Base-by-base conservation (phyloP, 345 rosid species). In the Eutrema yunnanense region DNA sequence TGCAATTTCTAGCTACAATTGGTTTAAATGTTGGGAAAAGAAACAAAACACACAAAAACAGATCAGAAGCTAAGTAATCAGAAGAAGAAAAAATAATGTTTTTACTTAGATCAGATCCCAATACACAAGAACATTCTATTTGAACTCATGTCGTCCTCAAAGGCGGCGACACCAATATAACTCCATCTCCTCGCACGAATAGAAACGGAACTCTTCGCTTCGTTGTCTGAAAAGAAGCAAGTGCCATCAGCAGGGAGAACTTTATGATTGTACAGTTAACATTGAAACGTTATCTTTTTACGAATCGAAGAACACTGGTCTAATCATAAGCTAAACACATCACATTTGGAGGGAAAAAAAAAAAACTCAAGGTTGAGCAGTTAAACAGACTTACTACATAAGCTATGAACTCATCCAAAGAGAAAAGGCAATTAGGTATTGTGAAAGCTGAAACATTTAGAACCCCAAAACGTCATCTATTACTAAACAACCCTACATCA, bases 181-280 rank as follows among this genome's bases (percentile, higher is more conserved):
- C 97, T 60, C 98, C 97, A 67, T 93, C 98, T 52, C 98, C 98
- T 74, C 98, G 83, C 48, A 93, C 98, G 75, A 93, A 93, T 19
- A 93, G 94, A 76, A 87, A 93, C 1, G 92, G 94, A 38, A 93
- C 78, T 0, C 79, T 90, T 22, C 97, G 90, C 81, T 74, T 89
- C 8, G 94, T 87, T 16, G 92, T 83, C 97, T 93, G 44, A 90
- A 8, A 10, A 53, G 27, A 27, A 76, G 5, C 6, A 73, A 27
- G 26, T 44, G 14, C 19, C 40, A 69, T 69, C 57, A 69, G 36
- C 57, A 69, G 7, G 4, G 36, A 22, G 49, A n/a, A 33, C 26
- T 19, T 16, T 33, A 68, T 3, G 60, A 13, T 33, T 56, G 2
- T 2, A 36, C 43, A 34, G 29, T 36, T 56, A 51, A 54, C 16